Base-by-base conservation (phyloP, 768 basidiomycete genomes). In the Podaxis pistillaris region DNA sequence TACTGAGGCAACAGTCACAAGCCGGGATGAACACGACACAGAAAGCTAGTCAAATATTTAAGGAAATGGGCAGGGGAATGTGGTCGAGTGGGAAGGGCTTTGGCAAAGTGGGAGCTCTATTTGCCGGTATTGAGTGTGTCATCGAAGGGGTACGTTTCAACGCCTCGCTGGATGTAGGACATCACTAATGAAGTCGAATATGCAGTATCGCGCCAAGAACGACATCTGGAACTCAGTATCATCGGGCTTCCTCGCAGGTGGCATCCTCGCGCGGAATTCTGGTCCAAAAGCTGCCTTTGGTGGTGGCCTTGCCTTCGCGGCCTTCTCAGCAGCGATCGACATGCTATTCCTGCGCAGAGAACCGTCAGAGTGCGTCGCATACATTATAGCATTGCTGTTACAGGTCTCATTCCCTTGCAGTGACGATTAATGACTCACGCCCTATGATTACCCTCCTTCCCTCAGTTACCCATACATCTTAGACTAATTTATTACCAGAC, bases 41-140 rank as follows among this genome's bases (percentile, higher is more conserved):
- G 72, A 96, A 96, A 69, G 90, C 94, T 1, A 80, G 84, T 50
- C 86, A 89, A 66, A 86, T 96, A 38, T 91, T 97, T 74, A 92
- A 87, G 71, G 96, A 98, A 63, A 98, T 97, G 93, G 96, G 96
- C 1, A 86, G 82, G 66, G 90, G 89, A 37, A 96, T 98, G 94
- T 94, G 86, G 86, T 80, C 82, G 30, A 91, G 82, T 54, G 96
- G 96, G 19, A 95, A 90, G 74, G 90, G 94, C 0, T 98, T 98
- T 70, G 95, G 88, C 0, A 96, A 94, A 78, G 93, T 98, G 51
- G 96, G 94, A 17, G 93, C 93, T 12, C 70, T 98, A 49, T 98
- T 93, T 72, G 90, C 94, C n/a, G 95, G 96, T 28, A 87, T 93
- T 7, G 96, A 98, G 76, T 98, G 96, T 69, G 88, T 94, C 60